These are phyloP conservation scores for Spinacia oleracea DNA, from an alignment of 179 eudicot genomes.

Conservation along the genomic window DNA sequence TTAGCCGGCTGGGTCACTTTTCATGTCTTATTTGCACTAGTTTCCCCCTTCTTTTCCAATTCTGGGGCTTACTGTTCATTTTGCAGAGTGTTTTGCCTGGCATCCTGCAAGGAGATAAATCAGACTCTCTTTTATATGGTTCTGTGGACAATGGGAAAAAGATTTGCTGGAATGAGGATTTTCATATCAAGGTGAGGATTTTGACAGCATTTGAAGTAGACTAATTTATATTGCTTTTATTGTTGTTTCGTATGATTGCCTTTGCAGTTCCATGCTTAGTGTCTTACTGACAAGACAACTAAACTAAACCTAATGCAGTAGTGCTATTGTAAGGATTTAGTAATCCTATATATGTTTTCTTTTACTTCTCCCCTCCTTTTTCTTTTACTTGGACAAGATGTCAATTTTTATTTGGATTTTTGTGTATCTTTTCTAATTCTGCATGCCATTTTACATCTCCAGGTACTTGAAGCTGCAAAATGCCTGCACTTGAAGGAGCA, in stretches of 20 bases:
- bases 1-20: background rate
- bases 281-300: background rate
- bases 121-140: conserved; percentile 96
- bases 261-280: background rate
- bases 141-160: conserved; percentile 99
- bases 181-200: conserved; percentile 76
- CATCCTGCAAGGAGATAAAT: conserved; percentile 98
- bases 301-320: background rate
- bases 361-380: background rate
- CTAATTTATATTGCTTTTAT: background rate
- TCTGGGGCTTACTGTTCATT: conserved; percentile 12
- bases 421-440: background rate
- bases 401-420: background rate
- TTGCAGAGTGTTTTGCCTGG: conserved; percentile 96
- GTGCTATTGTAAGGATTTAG: background rate
- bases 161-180: conserved; percentile 97
- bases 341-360: background rate
- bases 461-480: conserved; percentile 96
- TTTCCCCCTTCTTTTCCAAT: background rate
- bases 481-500: conserved; percentile 95
- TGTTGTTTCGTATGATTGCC: background rate
- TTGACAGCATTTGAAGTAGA: background rate
- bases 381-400: background rate
- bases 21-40: background rate
- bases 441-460: conserved; percentile 9